A percentile compares a stretch with the other conserved stretches of the same genome.
phyloP scores from a whole-genome alignment of 139 green algal genomes.

The Coelastrella sp. region DNA sequence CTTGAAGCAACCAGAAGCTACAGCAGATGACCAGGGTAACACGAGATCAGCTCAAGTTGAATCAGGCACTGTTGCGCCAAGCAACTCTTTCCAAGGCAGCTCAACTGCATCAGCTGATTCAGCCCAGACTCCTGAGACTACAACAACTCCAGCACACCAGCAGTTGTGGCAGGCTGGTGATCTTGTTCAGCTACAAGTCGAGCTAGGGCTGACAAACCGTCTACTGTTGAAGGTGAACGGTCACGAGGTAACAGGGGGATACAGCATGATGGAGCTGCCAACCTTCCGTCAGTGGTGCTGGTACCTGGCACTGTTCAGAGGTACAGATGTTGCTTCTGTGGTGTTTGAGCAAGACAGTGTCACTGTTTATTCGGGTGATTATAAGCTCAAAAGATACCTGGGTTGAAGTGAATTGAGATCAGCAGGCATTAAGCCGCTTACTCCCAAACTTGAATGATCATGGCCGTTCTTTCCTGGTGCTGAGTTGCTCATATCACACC shows the following conservation, averaged over 20 bases:
- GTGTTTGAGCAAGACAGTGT: slow-evolving; percentile 22
- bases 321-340: slow-evolving; percentile 26
- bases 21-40: too few relatives aligned
- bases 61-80: not conserved
- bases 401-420: too few relatives aligned
- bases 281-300: slow-evolving; percentile 25
- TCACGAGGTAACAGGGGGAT: not conserved
- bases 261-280: slow-evolving; percentile 15
- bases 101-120: too few relatives aligned
- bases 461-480: too few relatives aligned
- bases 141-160: not conserved
- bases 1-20: not conserved
- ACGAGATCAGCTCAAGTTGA: not conserved
- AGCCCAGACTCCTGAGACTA: too few relatives aligned
- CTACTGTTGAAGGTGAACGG: slow-evolving; percentile 27
- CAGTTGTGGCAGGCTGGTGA: slow-evolving; percentile 16
- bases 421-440: too few relatives aligned
- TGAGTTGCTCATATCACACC: too few relatives aligned
- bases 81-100: too few relatives aligned
- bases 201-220: not conserved
- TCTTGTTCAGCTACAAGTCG: slow-evolving; percentile 1
- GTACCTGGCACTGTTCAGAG: slow-evolving; percentile 35
- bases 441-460: too few relatives aligned
- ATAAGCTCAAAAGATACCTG: slow-evolving; percentile 12
- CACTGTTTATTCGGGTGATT: not conserved